Evolutionary conservation across 495 filamentous ascomycete genomes (phyloP), one percentile per base, ranked within the genome.

Genomic region (Aspergillus wentii): DNA sequence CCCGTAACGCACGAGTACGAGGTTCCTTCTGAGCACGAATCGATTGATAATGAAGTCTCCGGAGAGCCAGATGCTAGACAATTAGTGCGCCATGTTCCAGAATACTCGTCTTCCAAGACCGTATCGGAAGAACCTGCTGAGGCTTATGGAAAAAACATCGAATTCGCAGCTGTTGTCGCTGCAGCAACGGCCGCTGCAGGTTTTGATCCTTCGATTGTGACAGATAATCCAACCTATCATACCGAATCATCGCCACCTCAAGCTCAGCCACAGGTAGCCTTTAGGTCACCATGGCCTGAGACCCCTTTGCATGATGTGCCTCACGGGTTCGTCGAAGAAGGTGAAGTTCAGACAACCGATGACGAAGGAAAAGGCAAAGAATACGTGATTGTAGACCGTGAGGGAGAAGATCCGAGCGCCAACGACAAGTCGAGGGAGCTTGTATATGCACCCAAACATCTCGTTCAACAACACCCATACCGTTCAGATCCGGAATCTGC

Each of bases 141-240:
- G 6, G 46, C 42, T 1, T 48, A 54, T 31, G 56, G 67, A 6
- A 68, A 78, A 17, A 83, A 88, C 39, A 63, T 82, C 26, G 80
- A 76, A 22, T 88, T 88, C 33, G 75, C 80, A 13, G 83, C 83
- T 17, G 77, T 71, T 8, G 51, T 87, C n/a, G 83, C 82, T 48
- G 84, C 83, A 23, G 81, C 77, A 5, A 70, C 85, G 14, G 56
- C 80, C 55, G 75, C 75, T 4, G 71, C 77, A 35, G 83, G 83
- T 0, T 88, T 88, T 41, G 76, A 87, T 53, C 77, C 82, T 15
- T 74, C 83, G 17, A 76, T 86, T 40, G 76, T 88, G 10, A 77
- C 82, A 16, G 66, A 86, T 35, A 71, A 88, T 46, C 74, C 76
- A 0, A 64, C 51, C 2, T 88, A 78, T 39, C 76, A 77, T 30